A percentile compares a stretch with the other conserved stretches of the same genome.
Evolutionary conservation across 352 stramenopile species (phyloP).

Genomic region (Globisporangium cederbergense): DNA sequence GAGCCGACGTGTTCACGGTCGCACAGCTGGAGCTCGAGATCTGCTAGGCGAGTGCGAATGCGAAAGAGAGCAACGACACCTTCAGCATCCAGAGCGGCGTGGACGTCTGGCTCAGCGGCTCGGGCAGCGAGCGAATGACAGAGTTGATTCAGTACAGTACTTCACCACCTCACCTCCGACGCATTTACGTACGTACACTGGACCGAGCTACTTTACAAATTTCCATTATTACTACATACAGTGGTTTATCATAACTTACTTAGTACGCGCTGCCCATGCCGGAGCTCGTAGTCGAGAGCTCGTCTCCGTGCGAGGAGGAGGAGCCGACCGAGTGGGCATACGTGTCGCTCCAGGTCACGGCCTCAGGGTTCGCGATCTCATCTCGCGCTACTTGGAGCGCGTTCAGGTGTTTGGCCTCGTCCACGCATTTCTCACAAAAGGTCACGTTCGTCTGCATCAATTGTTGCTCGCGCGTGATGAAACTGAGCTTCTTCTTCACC

Average conservation of each 20-base stretch:
- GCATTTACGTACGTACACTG: too few species aligned
- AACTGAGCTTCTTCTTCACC: constrained; percentile 1
- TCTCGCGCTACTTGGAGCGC: neutral
- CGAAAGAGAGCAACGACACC: too few species aligned
- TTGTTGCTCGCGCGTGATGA: neutral
- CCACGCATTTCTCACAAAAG: neutral
- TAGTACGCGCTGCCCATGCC: neutral
- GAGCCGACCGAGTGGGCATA: neutral
- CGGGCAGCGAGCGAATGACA: too few species aligned
- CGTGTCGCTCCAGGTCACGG: constrained; percentile 1
- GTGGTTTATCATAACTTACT: neutral
- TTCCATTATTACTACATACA: neutral
- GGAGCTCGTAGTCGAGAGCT: constrained; percentile 3
- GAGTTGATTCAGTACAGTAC: too few species aligned
- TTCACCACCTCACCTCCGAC: too few species aligned
- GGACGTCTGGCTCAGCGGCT: too few species aligned
- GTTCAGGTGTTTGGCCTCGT: neutral
- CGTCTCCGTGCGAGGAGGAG: neutral
- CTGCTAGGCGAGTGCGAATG: too few species aligned
- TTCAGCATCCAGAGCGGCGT: too few species aligned
- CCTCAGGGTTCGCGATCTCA: neutral
- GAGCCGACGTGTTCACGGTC: too few species aligned
- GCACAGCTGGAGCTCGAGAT: too few species aligned
- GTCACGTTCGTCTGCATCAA: neutral
- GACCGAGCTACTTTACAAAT: neutral